Evolutionary conservation across 1,284 basidiomycete genomes (phyloP).

Genomic region (Rhodotorula sp.): DNA sequence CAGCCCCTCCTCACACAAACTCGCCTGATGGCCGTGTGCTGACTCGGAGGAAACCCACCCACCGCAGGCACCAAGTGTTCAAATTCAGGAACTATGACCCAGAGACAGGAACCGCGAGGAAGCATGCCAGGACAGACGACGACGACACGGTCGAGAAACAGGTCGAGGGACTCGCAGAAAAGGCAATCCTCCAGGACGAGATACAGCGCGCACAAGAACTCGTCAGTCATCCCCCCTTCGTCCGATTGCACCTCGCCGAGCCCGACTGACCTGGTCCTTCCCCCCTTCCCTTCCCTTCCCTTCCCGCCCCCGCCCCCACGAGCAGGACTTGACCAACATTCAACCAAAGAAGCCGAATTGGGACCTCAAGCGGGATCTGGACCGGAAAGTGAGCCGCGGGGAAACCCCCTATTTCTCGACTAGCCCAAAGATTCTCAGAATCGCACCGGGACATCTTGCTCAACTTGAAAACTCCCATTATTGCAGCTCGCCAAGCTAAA

Average conservation of each 20-base stretch:
- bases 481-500: conserved; percentile 75
- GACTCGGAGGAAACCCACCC: background rate
- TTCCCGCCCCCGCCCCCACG: background rate
- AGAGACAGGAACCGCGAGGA: conserved; percentile 44
- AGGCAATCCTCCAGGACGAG: conserved; percentile 81
- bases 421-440: too few species aligned
- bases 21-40: background rate
- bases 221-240: conserved; percentile 55
- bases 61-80: conserved; percentile 25
- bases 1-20: background rate
- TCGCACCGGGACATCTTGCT: too few species aligned
- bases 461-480: background rate
- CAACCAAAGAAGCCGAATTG: conserved; percentile 94
- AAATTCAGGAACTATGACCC: conserved; percentile 49
- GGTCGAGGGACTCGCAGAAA: conserved; percentile 77
- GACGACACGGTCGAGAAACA: conserved; percentile 81
- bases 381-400: conserved; percentile 58
- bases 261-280: background rate
- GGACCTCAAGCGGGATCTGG: conserved; percentile 93
- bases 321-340: conserved; percentile 89
- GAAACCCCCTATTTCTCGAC: too few species aligned
- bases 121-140: conserved; percentile 56
- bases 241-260: background rate
- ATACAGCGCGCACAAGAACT: conserved; percentile 78
- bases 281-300: too few species aligned